Conservation (phyloP, 495 filamentous ascomycete species). For the Aspergillus heteromorphus region DNA sequence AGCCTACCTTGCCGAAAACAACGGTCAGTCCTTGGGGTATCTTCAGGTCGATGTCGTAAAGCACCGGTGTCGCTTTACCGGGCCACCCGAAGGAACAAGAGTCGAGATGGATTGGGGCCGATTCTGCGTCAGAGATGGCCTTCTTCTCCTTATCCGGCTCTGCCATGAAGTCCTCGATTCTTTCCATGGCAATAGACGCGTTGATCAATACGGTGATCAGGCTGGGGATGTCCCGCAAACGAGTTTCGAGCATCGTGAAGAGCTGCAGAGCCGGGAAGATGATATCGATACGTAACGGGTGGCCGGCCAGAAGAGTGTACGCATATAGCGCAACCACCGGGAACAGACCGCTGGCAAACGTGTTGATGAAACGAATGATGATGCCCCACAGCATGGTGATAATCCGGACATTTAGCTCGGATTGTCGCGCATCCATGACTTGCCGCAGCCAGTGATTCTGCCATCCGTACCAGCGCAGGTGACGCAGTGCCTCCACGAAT, state of each 20-base stretch:
- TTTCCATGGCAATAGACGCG: slow-evolving; percentile 66
- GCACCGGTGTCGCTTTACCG: slow-evolving; percentile 52
- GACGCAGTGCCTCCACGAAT: slow-evolving; percentile 78
- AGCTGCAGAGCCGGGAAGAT: slow-evolving; percentile 79
- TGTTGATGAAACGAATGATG: slow-evolving; percentile 55
- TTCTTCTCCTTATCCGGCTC: slow-evolving; percentile 67
- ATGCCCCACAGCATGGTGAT: slow-evolving; percentile 56
- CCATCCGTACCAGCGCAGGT: slow-evolving; percentile 84
- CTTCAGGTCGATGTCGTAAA: slow-evolving; percentile 55
- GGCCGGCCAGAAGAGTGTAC: slow-evolving; percentile 62
- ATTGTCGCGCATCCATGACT: slow-evolving; percentile 64
- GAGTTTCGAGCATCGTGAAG: slow-evolving; percentile 65
- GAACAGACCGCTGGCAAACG: slow-evolving; percentile 61
- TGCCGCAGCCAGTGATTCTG: slow-evolving; percentile 69
- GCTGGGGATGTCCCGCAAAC: slow-evolving; percentile 62
- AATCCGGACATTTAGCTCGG: slow-evolving; percentile 63
- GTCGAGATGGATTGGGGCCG: slow-evolving; percentile 43
- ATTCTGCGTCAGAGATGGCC: slow-evolving; percentile 25
- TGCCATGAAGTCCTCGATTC: slow-evolving; percentile 77
- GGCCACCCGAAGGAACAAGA: slow-evolving; percentile 76
- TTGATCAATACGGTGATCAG: slow-evolving; percentile 69
- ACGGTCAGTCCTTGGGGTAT: slow-evolving; percentile 64
- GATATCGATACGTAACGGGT: slow-evolving; percentile 64
- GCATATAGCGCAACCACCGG: slow-evolving; percentile 74
- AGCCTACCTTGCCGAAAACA: slow-evolving; percentile 65